Evolutionary conservation across 1,139 yeast genomes (phyloP).

Genomic region (Saccharomycopsis hybrid): DNA sequence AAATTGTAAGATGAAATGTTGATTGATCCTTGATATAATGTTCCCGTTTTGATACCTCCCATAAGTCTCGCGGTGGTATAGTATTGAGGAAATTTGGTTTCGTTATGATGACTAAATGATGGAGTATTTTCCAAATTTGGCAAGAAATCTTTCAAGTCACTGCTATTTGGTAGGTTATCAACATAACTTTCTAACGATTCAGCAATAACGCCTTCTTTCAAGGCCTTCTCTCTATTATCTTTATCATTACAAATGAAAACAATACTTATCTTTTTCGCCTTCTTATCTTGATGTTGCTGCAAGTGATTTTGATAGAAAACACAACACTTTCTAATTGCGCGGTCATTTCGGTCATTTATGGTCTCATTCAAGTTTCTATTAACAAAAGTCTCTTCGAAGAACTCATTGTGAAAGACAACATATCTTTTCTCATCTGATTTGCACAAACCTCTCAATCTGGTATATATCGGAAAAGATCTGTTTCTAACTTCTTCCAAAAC

Average conservation of each 20-base stretch:
- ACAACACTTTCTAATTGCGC: slow-evolving; percentile 76
- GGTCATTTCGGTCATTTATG: slow-evolving; percentile 86
- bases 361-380: slow-evolving; percentile 60
- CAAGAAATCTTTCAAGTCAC: slow-evolving; percentile 71
- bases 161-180: slow-evolving; percentile 65
- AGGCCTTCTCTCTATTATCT: slow-evolving; percentile 56
- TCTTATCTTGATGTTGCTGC: slow-evolving; percentile 25
- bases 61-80: slow-evolving; percentile 74
- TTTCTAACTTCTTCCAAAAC: slow-evolving; percentile 91
- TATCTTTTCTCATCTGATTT: slow-evolving; percentile 79
- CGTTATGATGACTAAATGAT: slow-evolving; percentile 35
- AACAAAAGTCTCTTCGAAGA: slow-evolving; percentile 63
- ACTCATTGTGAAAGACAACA: slow-evolving; percentile 90
- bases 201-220: slow-evolving; percentile 46
- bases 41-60: slow-evolving; percentile 88
- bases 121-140: slow-evolving; percentile 46
- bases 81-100: slow-evolving; percentile 67
- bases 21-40: slow-evolving; percentile 78
- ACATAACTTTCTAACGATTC: slow-evolving; percentile 60
- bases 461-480: slow-evolving; percentile 81
- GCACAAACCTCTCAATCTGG: slow-evolving; percentile 71
- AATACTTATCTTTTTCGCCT: slow-evolving; percentile 40
- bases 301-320: slow-evolving; percentile 71
- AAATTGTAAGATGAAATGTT: slow-evolving; percentile 81
- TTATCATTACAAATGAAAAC: slow-evolving; percentile 75